Evolutionary conservation across 768 basidiomycete genomes (phyloP).

Genomic region (Roridomyces roridus): DNA sequence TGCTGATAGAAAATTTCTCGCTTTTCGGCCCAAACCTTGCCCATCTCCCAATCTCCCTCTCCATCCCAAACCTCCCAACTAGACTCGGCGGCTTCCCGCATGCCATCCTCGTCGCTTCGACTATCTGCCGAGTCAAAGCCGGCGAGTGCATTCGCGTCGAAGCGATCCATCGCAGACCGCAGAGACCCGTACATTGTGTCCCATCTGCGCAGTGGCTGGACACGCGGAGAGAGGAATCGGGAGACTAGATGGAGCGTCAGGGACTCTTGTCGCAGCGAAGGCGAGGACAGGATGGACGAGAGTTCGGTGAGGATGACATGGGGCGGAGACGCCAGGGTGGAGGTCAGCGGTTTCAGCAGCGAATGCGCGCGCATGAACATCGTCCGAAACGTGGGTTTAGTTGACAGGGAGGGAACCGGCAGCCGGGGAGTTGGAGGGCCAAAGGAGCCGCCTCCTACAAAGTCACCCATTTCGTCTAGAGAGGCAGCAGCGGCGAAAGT

Average conservation of each 20-base stretch:
- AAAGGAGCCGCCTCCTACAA: conserved; percentile 43
- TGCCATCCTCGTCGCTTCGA: conserved; percentile 70
- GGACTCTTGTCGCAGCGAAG: conserved; percentile 62
- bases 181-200: conserved; percentile 66
- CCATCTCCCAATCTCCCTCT: conserved; percentile 85
- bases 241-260: conserved; percentile 75
- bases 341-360: conserved; percentile 65
- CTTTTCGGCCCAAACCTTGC: conserved; percentile 95
- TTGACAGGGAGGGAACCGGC: conserved; percentile 32
- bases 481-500: conserved; percentile 33
- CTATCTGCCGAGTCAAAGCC: conserved; percentile 90
- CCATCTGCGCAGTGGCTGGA: conserved; percentile 80
- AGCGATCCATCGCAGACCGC: conserved; percentile 82
- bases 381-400: conserved; percentile 51
- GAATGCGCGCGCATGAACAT: conserved; percentile 72
- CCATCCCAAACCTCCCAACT: conserved; percentile 86
- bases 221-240: conserved; percentile 69
- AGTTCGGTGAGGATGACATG: conserved; percentile 71
- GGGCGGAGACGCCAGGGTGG: conserved; percentile 64
- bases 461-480: conserved; percentile 54
- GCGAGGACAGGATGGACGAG: conserved; percentile 45
- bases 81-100: conserved; percentile 82
- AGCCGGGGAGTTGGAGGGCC: conserved; percentile 19
- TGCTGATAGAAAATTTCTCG: conserved; percentile 92
- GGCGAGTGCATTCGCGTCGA: conserved; percentile 84